Conservation (phyloP, 345 rosid species). For the Arabidopsis arenosa region DNA sequence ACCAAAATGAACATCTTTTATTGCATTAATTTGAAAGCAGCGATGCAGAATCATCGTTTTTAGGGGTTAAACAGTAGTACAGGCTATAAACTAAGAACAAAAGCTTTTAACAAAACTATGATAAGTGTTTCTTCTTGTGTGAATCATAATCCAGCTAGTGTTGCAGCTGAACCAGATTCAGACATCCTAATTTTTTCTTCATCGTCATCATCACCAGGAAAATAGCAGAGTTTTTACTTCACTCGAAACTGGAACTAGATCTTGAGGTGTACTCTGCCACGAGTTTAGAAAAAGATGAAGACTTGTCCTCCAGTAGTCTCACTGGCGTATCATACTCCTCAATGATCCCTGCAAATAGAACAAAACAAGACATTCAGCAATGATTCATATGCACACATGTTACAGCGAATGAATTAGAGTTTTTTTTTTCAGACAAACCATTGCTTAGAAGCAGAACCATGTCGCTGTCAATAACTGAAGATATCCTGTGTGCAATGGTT, state of each 20-base stretch:
- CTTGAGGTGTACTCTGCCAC: conserved; percentile 76
- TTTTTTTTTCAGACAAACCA: conserved; percentile 52
- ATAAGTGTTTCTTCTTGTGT: conserved; percentile 11
- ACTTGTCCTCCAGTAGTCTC: conserved; percentile 62
- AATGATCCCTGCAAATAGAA: conserved; percentile 56
- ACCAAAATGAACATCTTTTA: conserved; percentile 1
- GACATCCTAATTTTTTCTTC: conserved; percentile 1
- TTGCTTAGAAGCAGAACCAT: conserved; percentile 76
- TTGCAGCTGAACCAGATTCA: background rate
- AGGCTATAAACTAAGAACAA: conserved; percentile 1
- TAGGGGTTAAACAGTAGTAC: conserved; percentile 4
- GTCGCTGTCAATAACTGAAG: conserved; percentile 83
- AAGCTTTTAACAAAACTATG: conserved; percentile 16
- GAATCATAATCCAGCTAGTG: conserved; percentile 1
- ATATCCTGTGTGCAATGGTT: conserved; percentile 85
- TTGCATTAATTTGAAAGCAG: conserved; percentile 17
- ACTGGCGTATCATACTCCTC: conserved; percentile 72
- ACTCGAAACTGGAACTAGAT: conserved; percentile 56
- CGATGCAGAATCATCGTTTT: background rate
- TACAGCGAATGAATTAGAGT: background rate
- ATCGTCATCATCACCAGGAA: conserved; percentile 40
- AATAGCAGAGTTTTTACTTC: background rate
- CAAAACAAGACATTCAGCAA: conserved; percentile 12
- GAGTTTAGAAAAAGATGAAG: conserved; percentile 76
- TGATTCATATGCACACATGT: background rate